These are phyloP conservation scores for Kurtzmaniella quercitrusa DNA, from an alignment of 1,139 yeast genomes.

Conservation along the genomic window DNA sequence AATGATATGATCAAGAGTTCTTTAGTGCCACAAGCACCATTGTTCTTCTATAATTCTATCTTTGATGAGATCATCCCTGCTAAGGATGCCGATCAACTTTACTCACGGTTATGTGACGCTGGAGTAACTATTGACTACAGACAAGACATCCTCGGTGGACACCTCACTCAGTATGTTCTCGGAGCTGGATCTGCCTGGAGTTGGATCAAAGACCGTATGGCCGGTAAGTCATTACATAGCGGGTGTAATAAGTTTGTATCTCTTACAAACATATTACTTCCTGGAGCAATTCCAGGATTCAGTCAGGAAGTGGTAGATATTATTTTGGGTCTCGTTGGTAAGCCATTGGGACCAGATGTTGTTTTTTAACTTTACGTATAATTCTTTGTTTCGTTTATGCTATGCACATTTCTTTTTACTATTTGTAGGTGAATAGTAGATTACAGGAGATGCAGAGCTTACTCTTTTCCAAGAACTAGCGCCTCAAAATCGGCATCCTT, in stretches of 20 bases:
- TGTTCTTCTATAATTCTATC: constrained; percentile 22
- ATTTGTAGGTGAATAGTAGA: too few species aligned
- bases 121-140: constrained; percentile 7
- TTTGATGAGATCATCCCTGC: constrained; percentile 20
- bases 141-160: constrained; percentile 8
- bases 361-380: background rate
- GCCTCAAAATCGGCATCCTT: too few species aligned
- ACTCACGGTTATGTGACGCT: constrained; percentile 6
- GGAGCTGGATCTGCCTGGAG: constrained; percentile 13
- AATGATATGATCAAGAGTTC: constrained; percentile 2
- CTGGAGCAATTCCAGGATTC: background rate
- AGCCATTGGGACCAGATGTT: constrained; percentile 2
- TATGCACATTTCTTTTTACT: too few species aligned
- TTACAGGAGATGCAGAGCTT: too few species aligned
- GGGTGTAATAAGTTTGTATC: background rate
- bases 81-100: constrained; percentile 7
- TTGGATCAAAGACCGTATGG: constrained; percentile 12
- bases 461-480: too few species aligned
- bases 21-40: constrained; percentile 19
- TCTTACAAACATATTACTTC: background rate
- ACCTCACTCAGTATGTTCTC: constrained; percentile 9
- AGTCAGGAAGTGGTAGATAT: background rate
- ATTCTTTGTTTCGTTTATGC: background rate
- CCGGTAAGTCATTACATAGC: constrained; percentile 3
- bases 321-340: background rate